A percentile compares a stretch with the other conserved stretches of the same genome.
Conservation (phyloP, 23 red algal species). For the Rhodosorus marinus region DNA sequence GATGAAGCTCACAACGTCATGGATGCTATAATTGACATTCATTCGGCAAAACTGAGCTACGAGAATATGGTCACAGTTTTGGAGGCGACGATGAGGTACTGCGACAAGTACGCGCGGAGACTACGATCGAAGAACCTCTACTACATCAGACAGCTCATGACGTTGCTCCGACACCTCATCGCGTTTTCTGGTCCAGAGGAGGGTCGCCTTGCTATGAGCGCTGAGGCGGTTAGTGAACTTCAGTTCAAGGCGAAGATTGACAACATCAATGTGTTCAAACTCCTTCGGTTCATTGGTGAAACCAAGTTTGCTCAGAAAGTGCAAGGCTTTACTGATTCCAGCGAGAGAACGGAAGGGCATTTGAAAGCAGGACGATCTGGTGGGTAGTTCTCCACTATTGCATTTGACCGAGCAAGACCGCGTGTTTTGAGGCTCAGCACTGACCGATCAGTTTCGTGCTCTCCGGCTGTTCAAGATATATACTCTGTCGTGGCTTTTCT, state of each 20-base stretch:
- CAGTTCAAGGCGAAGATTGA: conserved; percentile 52
- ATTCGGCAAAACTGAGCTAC: conserved; percentile 12
- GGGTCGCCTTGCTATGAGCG: no score
- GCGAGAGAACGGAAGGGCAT: no score
- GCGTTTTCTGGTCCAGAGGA: no score
- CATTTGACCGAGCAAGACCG: no score
- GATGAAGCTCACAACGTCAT: conserved; percentile 92
- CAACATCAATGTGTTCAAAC: conserved; percentile 64
- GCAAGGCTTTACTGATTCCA: conserved; percentile 43
- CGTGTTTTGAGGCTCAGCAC: no score
- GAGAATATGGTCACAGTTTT: background rate
- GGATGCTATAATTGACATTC: conserved; percentile 54
- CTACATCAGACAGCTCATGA: conserved; percentile 21
- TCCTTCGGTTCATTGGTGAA: conserved; percentile 20
- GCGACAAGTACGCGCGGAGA: conserved; percentile 13
- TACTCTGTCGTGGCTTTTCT: no score
- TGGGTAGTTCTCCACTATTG: no score
- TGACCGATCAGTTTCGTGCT: no score
- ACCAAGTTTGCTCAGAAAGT: conserved; percentile 34
- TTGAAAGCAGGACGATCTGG: no score
- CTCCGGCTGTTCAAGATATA: no score
- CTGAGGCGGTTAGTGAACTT: conserved; percentile 25
- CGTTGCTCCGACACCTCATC: conserved; percentile 10
- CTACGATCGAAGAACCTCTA: conserved; percentile 40
- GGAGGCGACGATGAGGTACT: conserved; percentile 24